Evolutionary conservation across 495 filamentous ascomycete species (phyloP).

Genomic region (Penicillium cosmopolitanum): DNA sequence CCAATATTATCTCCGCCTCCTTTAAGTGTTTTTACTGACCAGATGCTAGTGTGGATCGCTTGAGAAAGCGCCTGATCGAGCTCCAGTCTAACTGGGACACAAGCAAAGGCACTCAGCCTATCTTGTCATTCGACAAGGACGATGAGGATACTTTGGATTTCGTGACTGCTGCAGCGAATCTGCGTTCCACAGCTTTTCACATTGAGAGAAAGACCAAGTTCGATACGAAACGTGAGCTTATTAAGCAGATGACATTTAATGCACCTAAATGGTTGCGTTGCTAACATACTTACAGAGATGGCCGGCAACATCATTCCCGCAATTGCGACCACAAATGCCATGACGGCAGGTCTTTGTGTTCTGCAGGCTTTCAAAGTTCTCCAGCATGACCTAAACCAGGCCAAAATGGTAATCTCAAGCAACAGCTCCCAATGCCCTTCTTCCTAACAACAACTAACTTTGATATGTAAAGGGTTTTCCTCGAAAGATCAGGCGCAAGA

Average conservation of each 20-base stretch:
- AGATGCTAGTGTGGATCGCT: conserved; percentile 61
- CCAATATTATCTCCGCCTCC: not conserved
- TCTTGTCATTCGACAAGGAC: conserved; percentile 94
- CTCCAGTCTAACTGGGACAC: conserved; percentile 33
- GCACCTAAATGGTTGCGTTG: not conserved
- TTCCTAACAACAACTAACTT: conserved; percentile 12
- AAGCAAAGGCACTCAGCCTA: too few relatives aligned
- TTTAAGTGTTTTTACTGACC: conserved; percentile 11
- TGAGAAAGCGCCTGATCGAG: conserved; percentile 72
- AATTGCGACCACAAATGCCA: conserved; percentile 97
- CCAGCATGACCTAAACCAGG: conserved; percentile 66
- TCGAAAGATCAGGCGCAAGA: conserved; percentile 69
- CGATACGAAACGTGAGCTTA: conserved; percentile 82
- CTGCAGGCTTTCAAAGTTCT: conserved; percentile 93
- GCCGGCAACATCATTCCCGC: conserved; percentile 98
- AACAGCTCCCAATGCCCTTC: not conserved
- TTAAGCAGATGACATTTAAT: too few relatives aligned
- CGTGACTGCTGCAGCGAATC: conserved; percentile 85
- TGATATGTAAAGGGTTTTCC: conserved; percentile 66
- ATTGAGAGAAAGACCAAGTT: conserved; percentile 91
- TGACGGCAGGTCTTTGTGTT: conserved; percentile 91
- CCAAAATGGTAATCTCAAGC: conserved; percentile 52
- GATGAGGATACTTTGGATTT: conserved; percentile 96
- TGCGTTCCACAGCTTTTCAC: conserved; percentile 82
- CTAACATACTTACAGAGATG: conserved; percentile 65